Conservation (phyloP, 163 green algal species). For the Scenedesmus sp. region DNA sequence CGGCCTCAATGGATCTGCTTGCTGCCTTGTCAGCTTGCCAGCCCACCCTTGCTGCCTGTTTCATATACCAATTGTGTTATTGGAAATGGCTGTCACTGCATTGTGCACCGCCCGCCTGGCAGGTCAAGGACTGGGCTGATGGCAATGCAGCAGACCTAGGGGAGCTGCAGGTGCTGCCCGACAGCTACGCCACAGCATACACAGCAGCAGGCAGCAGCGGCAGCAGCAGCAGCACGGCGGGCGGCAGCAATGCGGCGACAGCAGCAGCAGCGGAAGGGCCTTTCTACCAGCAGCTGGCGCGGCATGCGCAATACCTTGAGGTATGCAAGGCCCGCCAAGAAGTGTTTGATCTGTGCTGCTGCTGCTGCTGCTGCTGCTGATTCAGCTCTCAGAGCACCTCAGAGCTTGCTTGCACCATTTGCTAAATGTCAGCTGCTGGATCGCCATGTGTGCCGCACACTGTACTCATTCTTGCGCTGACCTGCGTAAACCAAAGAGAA, state of each 20-base stretch:
- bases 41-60: too few relatives aligned
- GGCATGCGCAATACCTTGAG: conserved; percentile 61
- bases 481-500: background rate
- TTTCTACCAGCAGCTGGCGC: conserved; percentile 68
- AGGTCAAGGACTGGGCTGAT: conserved; percentile 71
- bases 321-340: background rate
- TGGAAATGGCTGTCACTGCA: too few relatives aligned
- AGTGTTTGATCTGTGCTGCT: background rate
- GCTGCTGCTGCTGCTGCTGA: background rate
- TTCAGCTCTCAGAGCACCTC: too few relatives aligned
- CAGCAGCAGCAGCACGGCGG: background rate
- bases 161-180: conserved; percentile 56
- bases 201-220: background rate
- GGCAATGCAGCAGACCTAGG: conserved; percentile 63
- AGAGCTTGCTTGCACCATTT: background rate
- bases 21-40: too few relatives aligned
- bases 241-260: background rate
- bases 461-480: background rate
- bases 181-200: background rate
- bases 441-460: background rate
- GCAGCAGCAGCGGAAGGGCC: conserved; percentile 20
- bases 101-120: background rate
- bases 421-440: background rate
- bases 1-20: too few relatives aligned
- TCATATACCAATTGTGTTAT: too few relatives aligned